A percentile compares a stretch with the other conserved stretches of the same genome.
These are phyloP conservation scores for Trichoderma sp. DNA, from an alignment of 2,329 filamentous ascomycete genomes.

Conservation along the genomic window DNA sequence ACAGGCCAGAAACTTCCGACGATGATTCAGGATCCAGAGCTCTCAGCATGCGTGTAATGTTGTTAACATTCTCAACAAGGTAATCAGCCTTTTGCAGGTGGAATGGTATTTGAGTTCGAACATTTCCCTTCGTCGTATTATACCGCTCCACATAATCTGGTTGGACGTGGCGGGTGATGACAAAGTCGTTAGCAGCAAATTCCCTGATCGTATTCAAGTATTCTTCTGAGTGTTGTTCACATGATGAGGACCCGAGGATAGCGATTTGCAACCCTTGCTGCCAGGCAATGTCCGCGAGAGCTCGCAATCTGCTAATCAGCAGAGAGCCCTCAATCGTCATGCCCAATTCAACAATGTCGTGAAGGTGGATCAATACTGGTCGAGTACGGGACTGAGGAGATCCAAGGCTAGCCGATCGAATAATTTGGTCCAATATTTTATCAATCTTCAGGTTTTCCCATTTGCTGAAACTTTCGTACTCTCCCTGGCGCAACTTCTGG, in stretches of 20 bases:
- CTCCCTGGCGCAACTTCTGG: conserved; percentile 43
- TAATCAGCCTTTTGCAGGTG: conserved; percentile 41
- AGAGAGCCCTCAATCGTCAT: conserved; percentile 67
- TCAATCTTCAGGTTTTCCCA: conserved; percentile 66
- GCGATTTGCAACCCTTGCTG: conserved; percentile 70
- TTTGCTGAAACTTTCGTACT: conserved; percentile 43
- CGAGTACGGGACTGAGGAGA: conserved; percentile 37
- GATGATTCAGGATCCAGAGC: conserved; percentile 35
- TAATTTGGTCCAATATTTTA: conserved; percentile 57
- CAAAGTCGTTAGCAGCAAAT: conserved; percentile 45
- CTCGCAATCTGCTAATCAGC: conserved; percentile 70
- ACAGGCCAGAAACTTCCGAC: conserved; percentile 23
- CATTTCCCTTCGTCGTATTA: not conserved
- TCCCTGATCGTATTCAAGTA: conserved; percentile 44
- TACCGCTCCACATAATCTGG: conserved; percentile 31
- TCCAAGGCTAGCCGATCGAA: conserved; percentile 48
- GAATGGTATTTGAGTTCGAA: not conserved
- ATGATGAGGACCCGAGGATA: conserved; percentile 75
- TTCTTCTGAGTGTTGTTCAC: conserved; percentile 49
- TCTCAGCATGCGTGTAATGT: conserved; percentile 49
- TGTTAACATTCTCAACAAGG: conserved; percentile 48
- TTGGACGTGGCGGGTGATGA: conserved; percentile 40
- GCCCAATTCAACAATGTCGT: conserved; percentile 78
- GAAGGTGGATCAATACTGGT: conserved; percentile 72
- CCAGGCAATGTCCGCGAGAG: conserved; percentile 71